Evolutionary conservation across 2,329 filamentous ascomycete species (phyloP).

Genomic region (Cladophialophora bantiana): DNA sequence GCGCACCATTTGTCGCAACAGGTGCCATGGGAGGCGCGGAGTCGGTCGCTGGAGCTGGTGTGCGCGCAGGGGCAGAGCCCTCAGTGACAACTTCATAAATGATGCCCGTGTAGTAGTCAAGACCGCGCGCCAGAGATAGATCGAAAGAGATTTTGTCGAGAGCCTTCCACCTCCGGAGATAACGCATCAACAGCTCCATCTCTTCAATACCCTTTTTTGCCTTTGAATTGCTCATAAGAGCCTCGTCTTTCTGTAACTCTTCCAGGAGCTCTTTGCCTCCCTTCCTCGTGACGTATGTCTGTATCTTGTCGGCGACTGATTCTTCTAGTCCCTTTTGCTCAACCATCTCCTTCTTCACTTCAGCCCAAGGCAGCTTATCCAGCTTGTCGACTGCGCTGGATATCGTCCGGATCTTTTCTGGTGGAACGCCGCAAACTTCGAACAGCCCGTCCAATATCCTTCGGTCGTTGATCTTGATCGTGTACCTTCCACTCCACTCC

Average conservation of each 20-base stretch:
- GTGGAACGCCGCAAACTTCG: slow-evolving; percentile 85
- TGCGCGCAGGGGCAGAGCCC: slow-evolving; percentile 67
- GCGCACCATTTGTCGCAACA: slow-evolving; percentile 52
- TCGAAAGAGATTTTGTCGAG: slow-evolving; percentile 83
- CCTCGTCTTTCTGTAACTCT: slow-evolving; percentile 70
- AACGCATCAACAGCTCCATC: slow-evolving; percentile 79
- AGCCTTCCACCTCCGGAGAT: slow-evolving; percentile 78
- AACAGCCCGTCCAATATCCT: slow-evolving; percentile 94
- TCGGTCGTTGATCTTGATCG: slow-evolving; percentile 93
- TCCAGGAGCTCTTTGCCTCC: slow-evolving; percentile 77
- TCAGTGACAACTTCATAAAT: slow-evolving; percentile 91
- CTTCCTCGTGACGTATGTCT: slow-evolving; percentile 80
- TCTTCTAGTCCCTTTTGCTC: slow-evolving; percentile 83
- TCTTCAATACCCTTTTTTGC: slow-evolving; percentile 83
- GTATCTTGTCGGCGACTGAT: slow-evolving; percentile 84
- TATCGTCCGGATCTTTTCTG: slow-evolving; percentile 85
- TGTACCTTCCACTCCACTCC: slow-evolving; percentile 75
- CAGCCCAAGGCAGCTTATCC: slow-evolving; percentile 88
- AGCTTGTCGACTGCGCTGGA: slow-evolving; percentile 95
- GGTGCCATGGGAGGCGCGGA: slow-evolving; percentile 40
- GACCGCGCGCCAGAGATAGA: slow-evolving; percentile 83
- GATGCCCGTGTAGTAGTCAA: slow-evolving; percentile 91
- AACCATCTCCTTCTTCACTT: slow-evolving; percentile 91
- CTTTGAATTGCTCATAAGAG: slow-evolving; percentile 72
- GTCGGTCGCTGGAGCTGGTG: slow-evolving; percentile 59